A percentile compares a stretch with the other conserved stretches of the same genome.
Evolutionary conservation across 2,329 filamentous ascomycete species (phyloP).

Genomic region (Talaromyces atroroseus): DNA sequence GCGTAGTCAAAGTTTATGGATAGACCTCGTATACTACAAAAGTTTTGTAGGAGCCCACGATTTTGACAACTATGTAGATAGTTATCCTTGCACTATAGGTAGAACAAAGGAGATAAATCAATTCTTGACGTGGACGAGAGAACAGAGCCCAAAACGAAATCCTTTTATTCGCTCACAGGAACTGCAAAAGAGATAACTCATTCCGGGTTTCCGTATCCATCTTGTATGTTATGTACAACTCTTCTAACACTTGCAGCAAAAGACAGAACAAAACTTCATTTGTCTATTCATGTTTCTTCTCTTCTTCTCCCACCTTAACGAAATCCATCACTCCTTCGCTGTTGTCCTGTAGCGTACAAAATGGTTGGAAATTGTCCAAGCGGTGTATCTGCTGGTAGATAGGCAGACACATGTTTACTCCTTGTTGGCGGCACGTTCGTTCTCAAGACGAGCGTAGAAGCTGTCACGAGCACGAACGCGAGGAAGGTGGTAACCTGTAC

Average conservation of each 20-base stretch:
- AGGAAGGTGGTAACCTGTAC: slow-evolving; percentile 58
- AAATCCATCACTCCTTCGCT: neutral
- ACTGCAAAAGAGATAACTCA: neutral
- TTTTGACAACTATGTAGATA: too few relatives aligned
- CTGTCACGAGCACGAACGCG: slow-evolving; percentile 58
- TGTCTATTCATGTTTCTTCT: neutral
- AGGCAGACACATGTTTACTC: slow-evolving; percentile 20
- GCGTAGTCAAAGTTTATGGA: too few relatives aligned
- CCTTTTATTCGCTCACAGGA: neutral
- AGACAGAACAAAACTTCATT: neutral
- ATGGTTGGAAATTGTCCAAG: neutral
- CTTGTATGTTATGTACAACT: slow-evolving; percentile 5
- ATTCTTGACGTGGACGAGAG: slow-evolving; percentile 6
- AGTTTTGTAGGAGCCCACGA: too few relatives aligned
- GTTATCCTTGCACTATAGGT: too few relatives aligned
- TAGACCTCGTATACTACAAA: too few relatives aligned
- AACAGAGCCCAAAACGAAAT: neutral
- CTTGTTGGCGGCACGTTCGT: slow-evolving; percentile 48
- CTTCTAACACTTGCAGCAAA: too few relatives aligned
- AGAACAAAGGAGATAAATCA: slow-evolving; percentile 3
- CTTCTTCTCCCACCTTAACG: neutral
- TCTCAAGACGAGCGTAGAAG: slow-evolving; percentile 60
- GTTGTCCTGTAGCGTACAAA: slow-evolving; percentile 6
- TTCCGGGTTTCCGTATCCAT: neutral
- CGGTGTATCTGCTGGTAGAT: neutral